These are phyloP conservation scores for Nannizziopsis arthrosporioides DNA, from an alignment of 2,329 filamentous ascomycete species.

Conservation along the genomic window DNA sequence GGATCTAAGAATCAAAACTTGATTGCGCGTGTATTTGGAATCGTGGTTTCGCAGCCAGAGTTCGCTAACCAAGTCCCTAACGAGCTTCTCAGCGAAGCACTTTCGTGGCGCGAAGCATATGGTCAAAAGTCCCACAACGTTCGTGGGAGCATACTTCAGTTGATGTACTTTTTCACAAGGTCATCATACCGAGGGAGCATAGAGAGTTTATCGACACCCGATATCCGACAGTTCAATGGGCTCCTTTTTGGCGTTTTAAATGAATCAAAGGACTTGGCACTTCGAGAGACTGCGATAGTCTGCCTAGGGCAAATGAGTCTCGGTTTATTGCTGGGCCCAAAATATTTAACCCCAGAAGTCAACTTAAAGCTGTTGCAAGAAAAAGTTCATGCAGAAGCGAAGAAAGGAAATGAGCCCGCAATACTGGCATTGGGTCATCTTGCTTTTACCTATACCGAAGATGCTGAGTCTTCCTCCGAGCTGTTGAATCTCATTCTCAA, in stretches of 20 bases:
- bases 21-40: constrained; percentile 61
- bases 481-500: constrained; percentile 45
- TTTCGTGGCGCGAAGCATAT: constrained; percentile 47
- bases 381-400: constrained; percentile 56
- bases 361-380: constrained; percentile 44
- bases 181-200: constrained; percentile 39
- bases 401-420: constrained; percentile 68
- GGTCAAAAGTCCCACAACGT: constrained; percentile 49
- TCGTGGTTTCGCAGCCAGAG: constrained; percentile 55
- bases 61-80: background rate
- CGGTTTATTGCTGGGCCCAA: constrained; percentile 40
- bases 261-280: constrained; percentile 42
- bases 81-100: background rate
- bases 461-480: constrained; percentile 23
- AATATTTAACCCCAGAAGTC: constrained; percentile 21
- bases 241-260: constrained; percentile 43
- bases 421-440: constrained; percentile 71
- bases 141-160: constrained; percentile 49
- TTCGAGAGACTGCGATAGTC: constrained; percentile 47
- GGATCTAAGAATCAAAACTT: constrained; percentile 38
- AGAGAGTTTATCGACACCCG: constrained; percentile 24
- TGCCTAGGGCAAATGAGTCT: constrained; percentile 52
- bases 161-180: constrained; percentile 49
- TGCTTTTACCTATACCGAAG: constrained; percentile 42
- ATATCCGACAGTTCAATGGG: constrained; percentile 34